Base-by-base conservation (phyloP, 2,329 filamentous ascomycete species). In the Botrytis hyacinthi region DNA sequence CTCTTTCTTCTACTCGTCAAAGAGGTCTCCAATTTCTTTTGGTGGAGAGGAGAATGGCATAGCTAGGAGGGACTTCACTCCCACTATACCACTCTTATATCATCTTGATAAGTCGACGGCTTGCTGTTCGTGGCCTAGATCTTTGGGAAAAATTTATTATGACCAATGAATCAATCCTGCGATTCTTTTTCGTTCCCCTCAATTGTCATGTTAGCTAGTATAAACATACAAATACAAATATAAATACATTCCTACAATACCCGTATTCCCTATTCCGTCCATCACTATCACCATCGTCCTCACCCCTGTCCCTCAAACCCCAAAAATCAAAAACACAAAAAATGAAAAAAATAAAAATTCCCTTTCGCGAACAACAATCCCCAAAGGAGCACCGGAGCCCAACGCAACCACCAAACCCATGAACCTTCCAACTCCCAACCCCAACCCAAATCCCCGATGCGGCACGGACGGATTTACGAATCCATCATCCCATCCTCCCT, bases 301-400 rank as follows among this genome's bases (percentile, higher is more conserved):
- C 48, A 51, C 26, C 48, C 26, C 5, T 54, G 48, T 14, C 5
- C 12, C 48, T n/a, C 26, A 51, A 51, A n/a, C n/a, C n/a, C 9
- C 40, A 40, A 42, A 42, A 42, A 42, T 42, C 14, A 42, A 42
- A 42, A 42, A 12, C 14, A 12, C 40, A 42, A 42, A 16, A 10
- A n/a, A 51, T 35, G 6, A 12, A 5, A 26, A 1, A n/a, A 14
- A n/a, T n/a, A n/a, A n/a, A n/a, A 54, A 54, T 2, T 54, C 48
- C 48, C 48, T n/a, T n/a, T 54, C 26, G 48, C 26, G 26, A 54
- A 54, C 5, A n/a, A 14, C 26, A 54, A 14, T 7, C 5, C 63
- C 44, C 9, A 51, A 37, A 67, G 44, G 63, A 67, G 44, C 63
- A 29, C 63, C 63, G 44, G 63, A 51, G 63, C 46, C 32, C 35